Conservation (phyloP, 257 asterid species). For the Fraxinus anomala region DNA sequence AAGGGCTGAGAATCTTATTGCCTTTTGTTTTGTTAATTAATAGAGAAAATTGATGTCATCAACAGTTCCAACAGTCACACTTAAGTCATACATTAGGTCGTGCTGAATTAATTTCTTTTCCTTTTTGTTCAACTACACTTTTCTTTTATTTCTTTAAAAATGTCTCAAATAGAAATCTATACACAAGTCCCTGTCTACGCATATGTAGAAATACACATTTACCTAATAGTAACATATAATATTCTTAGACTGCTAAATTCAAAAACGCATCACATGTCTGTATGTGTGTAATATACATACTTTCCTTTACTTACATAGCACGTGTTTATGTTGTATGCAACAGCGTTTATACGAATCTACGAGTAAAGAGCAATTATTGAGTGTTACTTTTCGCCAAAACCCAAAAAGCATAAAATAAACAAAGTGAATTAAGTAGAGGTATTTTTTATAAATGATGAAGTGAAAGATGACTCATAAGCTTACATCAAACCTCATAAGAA, state of each 20-base stretch:
- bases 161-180: too few species aligned
- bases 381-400: neutral
- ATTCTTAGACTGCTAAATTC: too few species aligned
- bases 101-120: neutral
- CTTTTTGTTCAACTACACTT: neutral
- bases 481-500: conserved; percentile 19
- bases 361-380: neutral
- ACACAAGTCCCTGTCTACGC: too few species aligned
- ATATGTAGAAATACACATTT: too few species aligned
- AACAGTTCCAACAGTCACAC: neutral
- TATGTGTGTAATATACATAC: too few species aligned
- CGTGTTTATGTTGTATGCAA: neutral
- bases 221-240: too few species aligned
- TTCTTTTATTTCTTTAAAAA: too few species aligned
- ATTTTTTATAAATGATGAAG: conserved; percentile 26
- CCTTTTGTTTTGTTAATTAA: neutral
- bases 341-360: too few species aligned
- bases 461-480: conserved; percentile 56
- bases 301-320: too few species aligned
- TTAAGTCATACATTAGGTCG: conserved; percentile 1
- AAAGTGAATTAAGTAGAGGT: conserved; percentile 13
- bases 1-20: conserved; percentile 18
- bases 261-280: too few species aligned
- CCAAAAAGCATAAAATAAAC: neutral
- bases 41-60: neutral